These are phyloP conservation scores for Cladorrhinum sp. DNA, from an alignment of 2,329 filamentous ascomycete species.

Conservation along the genomic window DNA sequence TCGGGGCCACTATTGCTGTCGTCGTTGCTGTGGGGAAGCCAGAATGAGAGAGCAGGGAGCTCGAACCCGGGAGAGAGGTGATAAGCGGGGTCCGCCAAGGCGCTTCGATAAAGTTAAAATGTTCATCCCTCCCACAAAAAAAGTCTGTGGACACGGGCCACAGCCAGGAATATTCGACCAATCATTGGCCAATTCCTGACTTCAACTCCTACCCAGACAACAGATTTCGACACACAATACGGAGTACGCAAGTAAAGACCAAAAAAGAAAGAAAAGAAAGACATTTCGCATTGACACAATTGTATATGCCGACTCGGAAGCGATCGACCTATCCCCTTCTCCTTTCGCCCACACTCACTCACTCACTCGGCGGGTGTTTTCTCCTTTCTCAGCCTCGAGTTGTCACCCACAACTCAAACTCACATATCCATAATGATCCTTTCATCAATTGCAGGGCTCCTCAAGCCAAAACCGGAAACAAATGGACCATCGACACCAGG, in stretches of 20 bases:
- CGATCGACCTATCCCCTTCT: neutral
- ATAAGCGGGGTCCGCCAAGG: constrained; percentile 6
- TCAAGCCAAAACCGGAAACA: neutral
- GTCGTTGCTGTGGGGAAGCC: neutral
- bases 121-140: constrained; percentile 1
- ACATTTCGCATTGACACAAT: neutral
- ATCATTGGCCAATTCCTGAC: neutral
- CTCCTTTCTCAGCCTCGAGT: neutral
- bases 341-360: neutral
- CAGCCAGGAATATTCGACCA: neutral
- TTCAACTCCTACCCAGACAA: neutral
- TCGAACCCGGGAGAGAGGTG: neutral
- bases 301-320: neutral
- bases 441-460: neutral
- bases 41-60: neutral
- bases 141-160: neutral
- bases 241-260: too few species aligned
- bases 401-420: too few species aligned
- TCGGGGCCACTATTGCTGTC: too few species aligned
- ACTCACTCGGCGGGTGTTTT: neutral
- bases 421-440: neutral
- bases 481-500: neutral
- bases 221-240: neutral
- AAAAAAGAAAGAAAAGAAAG: too few species aligned
- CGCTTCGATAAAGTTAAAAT: constrained; percentile 5